Percentiles rank a stretch among this genome's conserved stretches.
phyloP scores from a whole-genome alignment of 306 rosid genomes.

The Phaseolus lunatus region DNA sequence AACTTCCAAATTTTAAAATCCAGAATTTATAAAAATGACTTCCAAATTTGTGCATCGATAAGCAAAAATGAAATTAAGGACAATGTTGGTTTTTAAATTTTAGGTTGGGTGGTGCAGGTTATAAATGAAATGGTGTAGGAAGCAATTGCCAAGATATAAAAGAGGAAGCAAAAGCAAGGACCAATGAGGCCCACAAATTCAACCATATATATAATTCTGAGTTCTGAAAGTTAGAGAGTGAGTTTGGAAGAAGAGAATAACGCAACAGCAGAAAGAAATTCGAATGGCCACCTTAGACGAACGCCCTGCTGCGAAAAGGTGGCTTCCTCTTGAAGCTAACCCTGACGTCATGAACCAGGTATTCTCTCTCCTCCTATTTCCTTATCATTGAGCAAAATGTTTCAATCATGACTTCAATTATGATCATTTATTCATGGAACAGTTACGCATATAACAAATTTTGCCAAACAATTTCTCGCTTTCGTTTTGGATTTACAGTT shows the following conservation, averaged over 20 bases:
- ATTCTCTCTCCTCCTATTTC: background rate
- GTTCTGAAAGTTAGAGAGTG: no score
- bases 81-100: no score
- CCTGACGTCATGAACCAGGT: conserved; percentile 99
- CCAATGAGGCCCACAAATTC: conserved; percentile 5
- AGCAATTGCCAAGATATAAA: no score
- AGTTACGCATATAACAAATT: background rate
- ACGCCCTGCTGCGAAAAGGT: conserved; percentile 66
- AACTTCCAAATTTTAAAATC: no score
- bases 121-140: no score
- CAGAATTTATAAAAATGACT: no score
- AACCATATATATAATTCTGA: background rate
- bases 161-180: no score
- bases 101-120: no score
- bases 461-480: background rate
- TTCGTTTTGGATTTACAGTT: background rate
- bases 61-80: no score
- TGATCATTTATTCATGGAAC: background rate
- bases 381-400: background rate
- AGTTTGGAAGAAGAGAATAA: conserved; percentile 1
- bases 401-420: background rate
- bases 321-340: conserved; percentile 99
- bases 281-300: conserved; percentile 67
- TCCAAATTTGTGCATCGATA: no score
- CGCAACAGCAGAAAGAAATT: background rate